Percentiles rank a stretch among this genome's conserved stretches.
These are phyloP conservation scores for Rhizophora apiculata DNA, from an alignment of 345 rosid genomes.

Conservation along the genomic window DNA sequence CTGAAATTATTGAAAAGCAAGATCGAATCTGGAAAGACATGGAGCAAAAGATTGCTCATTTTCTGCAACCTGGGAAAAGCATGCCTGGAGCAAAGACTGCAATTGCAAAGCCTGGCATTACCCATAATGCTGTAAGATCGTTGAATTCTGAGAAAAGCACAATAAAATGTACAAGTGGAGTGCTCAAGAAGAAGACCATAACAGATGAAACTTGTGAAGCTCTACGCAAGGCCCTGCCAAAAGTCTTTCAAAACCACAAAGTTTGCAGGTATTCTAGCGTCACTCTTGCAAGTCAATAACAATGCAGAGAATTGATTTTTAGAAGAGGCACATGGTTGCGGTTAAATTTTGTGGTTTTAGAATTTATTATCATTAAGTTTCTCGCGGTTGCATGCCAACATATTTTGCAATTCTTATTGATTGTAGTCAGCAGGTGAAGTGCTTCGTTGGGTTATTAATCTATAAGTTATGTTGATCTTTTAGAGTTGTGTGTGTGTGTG, in stretches of 20 bases:
- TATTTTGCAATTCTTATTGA: background rate
- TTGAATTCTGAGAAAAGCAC: slow-evolving; percentile 39
- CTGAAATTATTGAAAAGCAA: slow-evolving; percentile 45
- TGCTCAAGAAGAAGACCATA: slow-evolving; percentile 35
- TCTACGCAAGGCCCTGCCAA: slow-evolving; percentile 62
- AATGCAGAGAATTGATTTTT: background rate
- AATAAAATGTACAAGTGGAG: slow-evolving; percentile 28
- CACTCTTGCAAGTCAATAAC: background rate
- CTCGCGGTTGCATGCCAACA: background rate
- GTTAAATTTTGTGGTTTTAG: background rate
- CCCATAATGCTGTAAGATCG: slow-evolving; percentile 33
- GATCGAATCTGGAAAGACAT: slow-evolving; percentile 27
- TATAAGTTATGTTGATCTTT: no score
- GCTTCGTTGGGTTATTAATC: background rate
- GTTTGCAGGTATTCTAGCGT: slow-evolving; percentile 67
- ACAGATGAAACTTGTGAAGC: slow-evolving; percentile 61
- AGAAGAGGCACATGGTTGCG: background rate
- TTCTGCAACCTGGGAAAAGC: slow-evolving; percentile 26
- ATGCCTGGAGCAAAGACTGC: slow-evolving; percentile 32
- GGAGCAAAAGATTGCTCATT: slow-evolving; percentile 21
- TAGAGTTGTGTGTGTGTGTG: no score
- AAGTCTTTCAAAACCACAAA: slow-evolving; percentile 66
- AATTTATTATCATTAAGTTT: background rate
- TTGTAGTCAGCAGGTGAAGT: background rate
- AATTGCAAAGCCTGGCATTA: slow-evolving; percentile 24